These are phyloP conservation scores for Colletotrichum eremochloae DNA, from an alignment of 2,329 filamentous ascomycete species.

Conservation along the genomic window DNA sequence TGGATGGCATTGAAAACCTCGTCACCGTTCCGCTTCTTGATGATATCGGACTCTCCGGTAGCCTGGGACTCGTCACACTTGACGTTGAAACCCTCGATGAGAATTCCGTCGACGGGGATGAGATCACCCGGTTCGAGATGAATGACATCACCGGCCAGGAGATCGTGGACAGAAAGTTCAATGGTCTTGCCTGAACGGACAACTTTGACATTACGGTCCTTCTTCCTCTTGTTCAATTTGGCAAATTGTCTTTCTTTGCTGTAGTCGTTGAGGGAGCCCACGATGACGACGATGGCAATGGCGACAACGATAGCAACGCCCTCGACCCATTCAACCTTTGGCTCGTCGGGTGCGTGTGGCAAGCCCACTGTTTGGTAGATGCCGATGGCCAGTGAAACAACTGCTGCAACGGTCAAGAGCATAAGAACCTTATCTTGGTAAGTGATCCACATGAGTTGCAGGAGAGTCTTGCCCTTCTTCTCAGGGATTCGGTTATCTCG, in stretches of 20 bases:
- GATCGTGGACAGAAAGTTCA: constrained; percentile 77
- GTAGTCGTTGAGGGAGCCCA: constrained; percentile 84
- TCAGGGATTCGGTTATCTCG: constrained; percentile 79
- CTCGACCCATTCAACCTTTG: constrained; percentile 72
- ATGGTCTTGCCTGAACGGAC: constrained; percentile 78
- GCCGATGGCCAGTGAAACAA: constrained; percentile 80
- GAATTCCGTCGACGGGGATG: constrained; percentile 79
- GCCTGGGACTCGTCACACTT: constrained; percentile 85
- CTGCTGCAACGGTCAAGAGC: constrained; percentile 76
- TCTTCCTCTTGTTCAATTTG: constrained; percentile 83
- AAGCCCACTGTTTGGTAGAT: constrained; percentile 80
- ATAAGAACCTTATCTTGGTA: constrained; percentile 88
- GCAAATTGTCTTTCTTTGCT: constrained; percentile 86
- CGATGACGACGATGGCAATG: constrained; percentile 81
- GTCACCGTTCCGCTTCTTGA: constrained; percentile 76
- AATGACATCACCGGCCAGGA: constrained; percentile 78
- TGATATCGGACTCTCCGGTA: constrained; percentile 83
- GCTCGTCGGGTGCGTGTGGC: constrained; percentile 61
- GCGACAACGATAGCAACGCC: constrained; percentile 87
- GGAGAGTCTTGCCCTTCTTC: constrained; percentile 80
- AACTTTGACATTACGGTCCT: constrained; percentile 79
- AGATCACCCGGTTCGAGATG: constrained; percentile 82
- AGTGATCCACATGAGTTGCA: constrained; percentile 84
- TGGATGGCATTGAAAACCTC: constrained; percentile 79
- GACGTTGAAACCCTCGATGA: constrained; percentile 79